These are phyloP conservation scores for Suhomyces terraborum DNA, from an alignment of 1,139 yeast species.

Conservation along the genomic window DNA sequence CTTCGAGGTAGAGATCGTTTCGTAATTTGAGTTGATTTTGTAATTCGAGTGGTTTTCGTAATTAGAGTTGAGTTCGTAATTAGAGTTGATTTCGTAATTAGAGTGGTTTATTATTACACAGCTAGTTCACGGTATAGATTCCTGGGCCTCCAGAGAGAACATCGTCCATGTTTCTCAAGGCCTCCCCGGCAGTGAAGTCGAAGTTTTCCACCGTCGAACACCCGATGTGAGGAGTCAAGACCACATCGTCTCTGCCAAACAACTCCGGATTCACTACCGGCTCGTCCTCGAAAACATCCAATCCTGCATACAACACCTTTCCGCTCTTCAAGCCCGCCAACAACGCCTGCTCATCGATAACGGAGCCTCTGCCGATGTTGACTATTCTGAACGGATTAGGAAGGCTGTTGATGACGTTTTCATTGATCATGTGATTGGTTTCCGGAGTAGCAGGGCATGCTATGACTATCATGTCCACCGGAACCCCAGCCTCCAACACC, in stretches of 20 bases:
- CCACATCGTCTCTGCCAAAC: slow-evolving; percentile 25
- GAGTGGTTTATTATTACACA: too few relatives aligned
- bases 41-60: too few relatives aligned
- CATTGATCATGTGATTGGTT: slow-evolving; percentile 24
- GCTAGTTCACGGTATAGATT: slow-evolving; percentile 21
- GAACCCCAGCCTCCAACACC: slow-evolving; percentile 18
- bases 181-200: slow-evolving; percentile 23
- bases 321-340: slow-evolving; percentile 28
- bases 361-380: slow-evolving; percentile 29
- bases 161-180: slow-evolving; percentile 47
- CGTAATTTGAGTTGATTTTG: too few relatives aligned
- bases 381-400: slow-evolving; percentile 25
- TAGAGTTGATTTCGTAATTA: too few relatives aligned
- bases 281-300: slow-evolving; percentile 30
- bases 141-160: slow-evolving; percentile 36
- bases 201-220: slow-evolving; percentile 29
- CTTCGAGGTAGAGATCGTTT: too few relatives aligned
- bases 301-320: slow-evolving; percentile 28
- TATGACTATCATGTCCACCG: slow-evolving; percentile 28
- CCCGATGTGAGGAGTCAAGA: slow-evolving; percentile 30
- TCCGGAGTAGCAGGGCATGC: slow-evolving; percentile 32
- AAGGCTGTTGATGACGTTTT: slow-evolving; percentile 16
- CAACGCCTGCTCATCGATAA: slow-evolving; percentile 28
- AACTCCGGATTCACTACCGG: slow-evolving; percentile 26
- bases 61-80: too few relatives aligned